Percentiles rank a stretch among this genome's conserved stretches.
Evolutionary conservation across 1,284 basidiomycete genomes (phyloP).

Genomic region (Melampsora abietis-canadensis): DNA sequence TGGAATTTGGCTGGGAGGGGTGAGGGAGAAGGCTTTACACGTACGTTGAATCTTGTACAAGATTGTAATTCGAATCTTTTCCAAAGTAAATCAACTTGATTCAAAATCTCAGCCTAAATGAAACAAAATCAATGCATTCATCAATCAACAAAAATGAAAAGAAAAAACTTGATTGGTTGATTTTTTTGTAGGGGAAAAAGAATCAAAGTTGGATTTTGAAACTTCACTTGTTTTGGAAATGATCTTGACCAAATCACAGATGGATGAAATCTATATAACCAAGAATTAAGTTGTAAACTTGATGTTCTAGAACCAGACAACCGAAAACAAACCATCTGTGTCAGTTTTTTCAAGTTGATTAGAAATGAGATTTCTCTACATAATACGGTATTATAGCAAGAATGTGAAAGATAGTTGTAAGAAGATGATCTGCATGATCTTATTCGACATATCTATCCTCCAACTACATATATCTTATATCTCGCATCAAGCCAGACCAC

Average conservation of each 20-base stretch:
- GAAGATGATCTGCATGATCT: background rate
- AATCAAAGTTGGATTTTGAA: background rate
- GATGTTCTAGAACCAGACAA: constrained; percentile 13
- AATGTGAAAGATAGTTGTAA: no score
- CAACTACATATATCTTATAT: no score
- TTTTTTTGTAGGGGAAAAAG: no score
- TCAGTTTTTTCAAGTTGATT: no score
- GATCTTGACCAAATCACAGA: constrained; percentile 31
- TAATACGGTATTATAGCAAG: no score
- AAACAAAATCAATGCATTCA: no score
- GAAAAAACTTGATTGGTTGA: background rate
- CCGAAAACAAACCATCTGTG: background rate
- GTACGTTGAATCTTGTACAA: constrained; percentile 21
- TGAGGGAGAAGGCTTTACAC: background rate
- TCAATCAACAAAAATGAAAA: background rate
- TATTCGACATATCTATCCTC: no score
- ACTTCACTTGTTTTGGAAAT: constrained; percentile 26
- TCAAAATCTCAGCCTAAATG: constrained; percentile 26
- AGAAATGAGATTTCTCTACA: no score
- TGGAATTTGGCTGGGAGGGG: background rate
- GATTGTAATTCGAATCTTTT: constrained; percentile 19
- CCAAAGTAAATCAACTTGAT: constrained; percentile 26
- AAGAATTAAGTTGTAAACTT: constrained; percentile 28
- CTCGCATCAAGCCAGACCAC: no score
- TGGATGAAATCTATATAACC: constrained; percentile 41